Percentiles rank a stretch among this genome's conserved stretches.
These are phyloP conservation scores for Dendrobium chrysotoxum DNA, from an alignment of 106 monocot genomes.

Conservation along the genomic window DNA sequence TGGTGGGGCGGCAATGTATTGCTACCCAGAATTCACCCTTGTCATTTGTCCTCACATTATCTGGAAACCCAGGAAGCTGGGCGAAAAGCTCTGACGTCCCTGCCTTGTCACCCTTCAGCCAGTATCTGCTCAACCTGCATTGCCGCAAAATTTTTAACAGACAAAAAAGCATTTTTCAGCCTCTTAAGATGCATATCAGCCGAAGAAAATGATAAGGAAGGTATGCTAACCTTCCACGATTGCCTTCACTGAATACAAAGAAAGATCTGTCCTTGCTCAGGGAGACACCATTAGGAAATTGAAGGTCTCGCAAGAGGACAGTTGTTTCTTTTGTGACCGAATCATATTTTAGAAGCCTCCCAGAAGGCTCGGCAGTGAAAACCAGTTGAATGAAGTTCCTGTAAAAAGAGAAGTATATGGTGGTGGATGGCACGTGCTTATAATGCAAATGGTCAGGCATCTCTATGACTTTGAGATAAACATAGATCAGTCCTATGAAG, in stretches of 20 bases:
- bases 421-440: too few relatives aligned
- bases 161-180: background rate
- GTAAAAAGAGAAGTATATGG: background rate
- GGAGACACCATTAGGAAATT: conserved; percentile 61
- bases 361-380: conserved; percentile 42
- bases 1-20: conserved; percentile 38
- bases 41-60: conserved; percentile 61
- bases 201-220: background rate
- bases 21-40: conserved; percentile 79
- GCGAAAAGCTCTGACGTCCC: conserved; percentile 45
- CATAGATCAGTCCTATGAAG: too few relatives aligned
- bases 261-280: conserved; percentile 60
- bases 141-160: too few relatives aligned
- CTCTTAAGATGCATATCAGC: background rate
- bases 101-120: conserved; percentile 57
- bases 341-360: conserved; percentile 54
- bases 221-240: conserved; percentile 25
- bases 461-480: too few relatives aligned
- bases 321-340: conserved; percentile 33
- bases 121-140: conserved; percentile 42
- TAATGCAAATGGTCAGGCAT: too few relatives aligned
- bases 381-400: conserved; percentile 55
- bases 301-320: conserved; percentile 35
- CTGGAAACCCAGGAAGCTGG: conserved; percentile 48
- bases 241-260: conserved; percentile 38